phyloP scores from a whole-genome alignment of 1,284 basidiomycete species.

The Sphagnurus paluster region DNA sequence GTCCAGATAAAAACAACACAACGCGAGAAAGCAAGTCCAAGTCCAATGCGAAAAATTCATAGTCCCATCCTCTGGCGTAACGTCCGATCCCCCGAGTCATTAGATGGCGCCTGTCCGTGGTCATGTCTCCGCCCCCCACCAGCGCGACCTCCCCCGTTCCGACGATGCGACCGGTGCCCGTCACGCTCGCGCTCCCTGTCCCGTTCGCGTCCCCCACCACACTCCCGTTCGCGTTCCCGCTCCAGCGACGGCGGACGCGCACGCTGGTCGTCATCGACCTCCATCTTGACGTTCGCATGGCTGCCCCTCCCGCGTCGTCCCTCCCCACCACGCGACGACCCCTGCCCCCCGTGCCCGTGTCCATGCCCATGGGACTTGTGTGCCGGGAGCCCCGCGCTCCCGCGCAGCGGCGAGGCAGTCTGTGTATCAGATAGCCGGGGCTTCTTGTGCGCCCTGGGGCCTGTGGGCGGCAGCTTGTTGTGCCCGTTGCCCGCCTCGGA shows the following conservation, averaged over 20 bases:
- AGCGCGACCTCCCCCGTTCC: conserved; percentile 33
- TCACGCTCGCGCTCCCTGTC: conserved; percentile 34
- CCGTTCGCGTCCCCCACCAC: conserved; percentile 36
- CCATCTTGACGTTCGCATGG: conserved; percentile 54
- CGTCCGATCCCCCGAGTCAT: conserved; percentile 62
- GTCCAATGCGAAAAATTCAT: conserved; percentile 28
- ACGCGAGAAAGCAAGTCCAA: neutral
- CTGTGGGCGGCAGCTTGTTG: conserved; percentile 65
- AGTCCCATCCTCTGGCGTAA: conserved; percentile 79
- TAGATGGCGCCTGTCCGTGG: conserved; percentile 23
- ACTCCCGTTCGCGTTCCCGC: conserved; percentile 36
- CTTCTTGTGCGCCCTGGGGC: conserved; percentile 75
- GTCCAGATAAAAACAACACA: conserved; percentile 3
- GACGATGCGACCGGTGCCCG: conserved; percentile 28
- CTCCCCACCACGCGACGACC: conserved; percentile 28
- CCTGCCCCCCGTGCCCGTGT: too few relatives aligned
- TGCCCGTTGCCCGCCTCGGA: conserved; percentile 30
- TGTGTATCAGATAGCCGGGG: conserved; percentile 63
- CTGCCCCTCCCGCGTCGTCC: conserved; percentile 28
- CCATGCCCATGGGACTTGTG: conserved; percentile 25
- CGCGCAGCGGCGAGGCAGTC: conserved; percentile 37
- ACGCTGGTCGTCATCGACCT: conserved; percentile 54
- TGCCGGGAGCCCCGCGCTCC: conserved; percentile 31
- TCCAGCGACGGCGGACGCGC: conserved; percentile 38
- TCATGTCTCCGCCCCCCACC: conserved; percentile 25